Percentiles rank a stretch among this genome's conserved stretches.
Evolutionary conservation across 2,329 filamentous ascomycete genomes (phyloP).

Genomic region (Xylaria sp.): DNA sequence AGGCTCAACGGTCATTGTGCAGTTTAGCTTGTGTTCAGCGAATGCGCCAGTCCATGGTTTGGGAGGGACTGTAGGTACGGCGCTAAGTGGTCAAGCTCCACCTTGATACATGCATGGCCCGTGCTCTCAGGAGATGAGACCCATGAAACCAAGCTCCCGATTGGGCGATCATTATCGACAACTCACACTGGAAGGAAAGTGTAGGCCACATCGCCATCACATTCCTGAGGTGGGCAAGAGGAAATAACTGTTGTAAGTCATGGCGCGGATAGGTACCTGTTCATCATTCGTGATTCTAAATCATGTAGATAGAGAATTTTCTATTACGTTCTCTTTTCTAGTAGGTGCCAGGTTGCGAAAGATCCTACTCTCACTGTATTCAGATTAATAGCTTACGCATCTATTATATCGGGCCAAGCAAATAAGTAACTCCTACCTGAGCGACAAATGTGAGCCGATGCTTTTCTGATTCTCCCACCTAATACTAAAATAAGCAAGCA

Average conservation of each 20-base stretch:
- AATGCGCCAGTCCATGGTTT: background rate
- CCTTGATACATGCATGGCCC: conserved; percentile 8
- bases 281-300: no score
- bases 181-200: conserved; percentile 8
- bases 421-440: background rate
- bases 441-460: background rate
- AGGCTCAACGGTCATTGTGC: background rate
- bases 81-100: background rate
- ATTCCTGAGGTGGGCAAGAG: background rate
- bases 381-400: background rate
- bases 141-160: conserved; percentile 11
- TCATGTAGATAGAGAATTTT: background rate
- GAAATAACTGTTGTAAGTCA: background rate
- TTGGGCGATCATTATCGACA: conserved; percentile 16
- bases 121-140: conserved; percentile 24
- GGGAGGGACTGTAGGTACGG: background rate
- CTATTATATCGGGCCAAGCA: conserved; percentile 6
- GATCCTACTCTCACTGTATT: background rate
- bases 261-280: background rate
- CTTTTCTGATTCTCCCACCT: background rate
- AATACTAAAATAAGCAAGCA: background rate
- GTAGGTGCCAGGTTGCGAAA: background rate
- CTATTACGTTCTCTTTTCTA: no score
- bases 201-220: conserved; percentile 19
- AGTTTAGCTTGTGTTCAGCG: background rate